Evolutionary conservation across 305 asterid genomes (phyloP), one percentile per base, ranked within the genome.

Genomic region (Fraxinus greggii): DNA sequence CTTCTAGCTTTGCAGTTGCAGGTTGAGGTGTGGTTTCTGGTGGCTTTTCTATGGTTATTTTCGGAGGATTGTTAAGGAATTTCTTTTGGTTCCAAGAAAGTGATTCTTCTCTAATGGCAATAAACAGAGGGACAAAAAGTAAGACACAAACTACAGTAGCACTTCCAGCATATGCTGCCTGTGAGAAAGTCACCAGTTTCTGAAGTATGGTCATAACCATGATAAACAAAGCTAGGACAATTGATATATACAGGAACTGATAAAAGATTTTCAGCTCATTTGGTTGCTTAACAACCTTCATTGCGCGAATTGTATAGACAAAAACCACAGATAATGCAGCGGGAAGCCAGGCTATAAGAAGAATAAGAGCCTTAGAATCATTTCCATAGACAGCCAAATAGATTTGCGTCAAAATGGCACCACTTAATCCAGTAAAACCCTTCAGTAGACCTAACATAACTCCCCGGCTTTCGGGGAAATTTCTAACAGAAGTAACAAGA

Each of bases 341-440:
- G 0, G 98, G 98, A 17, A 94, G 94, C 97, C 97, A 94, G 0
- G 97, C 98, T 38, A 94, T 93, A 24, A 94, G 93, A 8, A 94
- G 92, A 77, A 94, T 91, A 19, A 94, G 84, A 8, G 95, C 85
- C 77, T 88, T 89, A 3, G 97, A 88, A 85, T 94, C 98, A 76
- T 90, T 93, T 15, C 97, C 95, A 63, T 93, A 93, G 8, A 93
- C 88, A 73, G 97, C 97, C 42, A 91, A 84, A 78, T 94, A 94
- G 75, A 94, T 61, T 61, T 93, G 98, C 3, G 97, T 91, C 86
- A 94, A 81, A 24, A 94, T 92, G 1, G 97, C 98, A 31, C 98
- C 98, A 76, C 97, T 93, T 54, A 94, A 72, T 0, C 98, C 98
- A 7, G 95, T 92, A 79, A 90, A 93, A 0, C 97, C 98, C 72